Conservation (phyloP, 2,329 filamentous ascomycete genomes). For the Alternaria hordeiaustralica region DNA sequence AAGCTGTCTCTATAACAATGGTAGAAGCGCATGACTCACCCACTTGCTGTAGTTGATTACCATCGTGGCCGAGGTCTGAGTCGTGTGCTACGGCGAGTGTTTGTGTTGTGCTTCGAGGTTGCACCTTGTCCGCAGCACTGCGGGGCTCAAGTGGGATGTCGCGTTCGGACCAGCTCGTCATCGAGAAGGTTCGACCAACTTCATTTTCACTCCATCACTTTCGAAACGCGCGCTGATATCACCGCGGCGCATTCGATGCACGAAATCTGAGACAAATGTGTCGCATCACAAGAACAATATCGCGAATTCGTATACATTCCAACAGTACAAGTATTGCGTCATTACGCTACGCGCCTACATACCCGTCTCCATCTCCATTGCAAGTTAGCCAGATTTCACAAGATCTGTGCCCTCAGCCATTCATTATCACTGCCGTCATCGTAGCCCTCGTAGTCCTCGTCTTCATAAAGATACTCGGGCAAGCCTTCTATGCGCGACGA, state of each 20-base stretch:
- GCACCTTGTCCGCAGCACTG: constrained; percentile 12
- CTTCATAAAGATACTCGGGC: neutral
- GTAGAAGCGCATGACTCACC: constrained; percentile 53
- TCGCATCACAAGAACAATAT: neutral
- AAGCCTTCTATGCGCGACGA: neutral
- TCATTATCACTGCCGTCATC: neutral
- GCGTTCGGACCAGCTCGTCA: constrained; percentile 12
- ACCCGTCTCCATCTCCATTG: neutral
- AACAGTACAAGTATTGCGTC: neutral
- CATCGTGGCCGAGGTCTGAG: constrained; percentile 46
- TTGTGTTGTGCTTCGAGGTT: constrained; percentile 22
- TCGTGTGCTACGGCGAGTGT: constrained; percentile 9
- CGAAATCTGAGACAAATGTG: neutral
- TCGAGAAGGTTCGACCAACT: constrained; percentile 35
- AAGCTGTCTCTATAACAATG: neutral
- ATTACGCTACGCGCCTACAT: neutral
- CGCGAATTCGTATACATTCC: neutral
- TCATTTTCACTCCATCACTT: constrained; percentile 13
- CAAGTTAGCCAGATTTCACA: neutral
- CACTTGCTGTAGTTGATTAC: constrained; percentile 76
- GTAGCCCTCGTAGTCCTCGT: neutral
- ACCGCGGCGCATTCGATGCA: too few relatives aligned
- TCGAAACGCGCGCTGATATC: neutral
- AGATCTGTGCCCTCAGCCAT: neutral
- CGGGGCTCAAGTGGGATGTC: constrained; percentile 28